These are phyloP conservation scores for Aphanoascus verrucosus DNA, from an alignment of 2,329 filamentous ascomycete species.

Conservation along the genomic window DNA sequence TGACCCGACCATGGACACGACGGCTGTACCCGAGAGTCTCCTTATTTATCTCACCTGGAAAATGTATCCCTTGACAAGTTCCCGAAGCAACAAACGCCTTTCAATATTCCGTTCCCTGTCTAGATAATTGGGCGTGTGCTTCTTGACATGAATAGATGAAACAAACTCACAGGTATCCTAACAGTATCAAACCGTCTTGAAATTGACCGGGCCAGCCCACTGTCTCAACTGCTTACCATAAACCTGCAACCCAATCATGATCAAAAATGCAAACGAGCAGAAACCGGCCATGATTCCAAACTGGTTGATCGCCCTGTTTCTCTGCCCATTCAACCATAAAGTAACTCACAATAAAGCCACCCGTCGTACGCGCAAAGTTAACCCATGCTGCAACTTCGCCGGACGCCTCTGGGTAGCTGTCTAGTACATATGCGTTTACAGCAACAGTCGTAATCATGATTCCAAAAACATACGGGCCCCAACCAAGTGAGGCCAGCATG, in stretches of 20 bases:
- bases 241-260: constrained; percentile 29
- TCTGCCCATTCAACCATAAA: constrained; percentile 44
- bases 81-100: too few relatives aligned
- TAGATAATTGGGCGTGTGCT: background rate
- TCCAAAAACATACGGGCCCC: constrained; percentile 47
- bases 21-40: too few relatives aligned
- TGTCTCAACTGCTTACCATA: constrained; percentile 32
- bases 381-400: constrained; percentile 46
- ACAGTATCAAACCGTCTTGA: constrained; percentile 20
- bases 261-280: constrained; percentile 27
- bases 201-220: constrained; percentile 29
- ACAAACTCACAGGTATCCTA: background rate
- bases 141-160: background rate
- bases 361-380: constrained; percentile 40
- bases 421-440: constrained; percentile 44
- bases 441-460: constrained; percentile 47
- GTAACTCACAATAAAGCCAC: constrained; percentile 44
- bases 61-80: too few relatives aligned
- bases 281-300: constrained; percentile 42
- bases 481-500: constrained; percentile 40
- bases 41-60: too few relatives aligned
- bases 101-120: too few relatives aligned
- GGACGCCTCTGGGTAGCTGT: constrained; percentile 46
- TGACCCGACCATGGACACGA: too few relatives aligned
- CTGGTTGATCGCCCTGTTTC: constrained; percentile 35